phyloP scores from a whole-genome alignment of 257 asterid genomes.

The Galeopsis tetrahit region DNA sequence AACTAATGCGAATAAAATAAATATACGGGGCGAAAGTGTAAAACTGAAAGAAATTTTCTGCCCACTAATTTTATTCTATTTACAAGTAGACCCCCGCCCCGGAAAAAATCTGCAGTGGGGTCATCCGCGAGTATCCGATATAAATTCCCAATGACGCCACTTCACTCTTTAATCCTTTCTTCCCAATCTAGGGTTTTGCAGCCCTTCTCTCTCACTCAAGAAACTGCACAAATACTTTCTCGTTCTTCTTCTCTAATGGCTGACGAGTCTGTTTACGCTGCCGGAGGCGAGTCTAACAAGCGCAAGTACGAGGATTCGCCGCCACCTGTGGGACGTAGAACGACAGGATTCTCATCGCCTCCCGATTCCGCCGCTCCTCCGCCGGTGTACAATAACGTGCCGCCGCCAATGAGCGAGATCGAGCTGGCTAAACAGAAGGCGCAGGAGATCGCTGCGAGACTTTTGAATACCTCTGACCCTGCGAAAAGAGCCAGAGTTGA shows the following conservation, averaged over 20 bases:
- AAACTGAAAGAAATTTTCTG: background rate
- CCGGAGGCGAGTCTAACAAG: conserved; percentile 56
- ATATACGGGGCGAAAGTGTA: background rate
- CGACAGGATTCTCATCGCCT: conserved; percentile 81
- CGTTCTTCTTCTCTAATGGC: conserved; percentile 52
- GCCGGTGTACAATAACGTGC: conserved; percentile 69
- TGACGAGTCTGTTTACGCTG: conserved; percentile 59
- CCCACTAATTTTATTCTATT: background rate
- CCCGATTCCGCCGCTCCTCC: conserved; percentile 58
- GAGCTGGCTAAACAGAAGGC: conserved; percentile 93
- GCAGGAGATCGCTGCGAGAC: conserved; percentile 89
- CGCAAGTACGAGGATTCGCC: conserved; percentile 82
- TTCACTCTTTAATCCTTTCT: background rate
- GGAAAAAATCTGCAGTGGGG: conserved; percentile 9
- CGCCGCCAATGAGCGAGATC: conserved; percentile 79
- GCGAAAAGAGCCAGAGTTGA: conserved; percentile 74
- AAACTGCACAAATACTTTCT: background rate
- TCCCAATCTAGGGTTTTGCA: conserved; percentile 44
- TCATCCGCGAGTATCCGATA: background rate
- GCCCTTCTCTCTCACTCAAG: conserved; percentile 35
- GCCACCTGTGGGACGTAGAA: conserved; percentile 61
- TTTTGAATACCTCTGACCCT: conserved; percentile 67
- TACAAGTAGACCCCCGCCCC: background rate
- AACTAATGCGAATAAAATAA: background rate
- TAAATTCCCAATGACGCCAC: conserved; percentile 12